Base-by-base conservation (phyloP, 441 rosid species). In the Mallotus repandus region DNA sequence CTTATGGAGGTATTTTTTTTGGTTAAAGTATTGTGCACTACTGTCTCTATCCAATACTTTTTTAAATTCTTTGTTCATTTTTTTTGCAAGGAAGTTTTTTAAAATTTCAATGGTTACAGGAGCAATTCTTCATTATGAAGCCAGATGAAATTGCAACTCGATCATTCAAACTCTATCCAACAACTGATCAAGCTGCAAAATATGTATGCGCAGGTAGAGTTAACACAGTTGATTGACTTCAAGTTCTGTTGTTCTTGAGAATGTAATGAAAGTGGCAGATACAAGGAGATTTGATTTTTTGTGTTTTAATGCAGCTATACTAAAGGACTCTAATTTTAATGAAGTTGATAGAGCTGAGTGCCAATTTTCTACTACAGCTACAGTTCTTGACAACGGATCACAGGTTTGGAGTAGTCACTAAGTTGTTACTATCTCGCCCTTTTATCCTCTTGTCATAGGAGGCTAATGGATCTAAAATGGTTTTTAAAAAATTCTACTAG, bases 301-400 rank as follows among this genome's bases (percentile, higher is more conserved):
- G 59, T 79, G 19, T 62, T 50, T 75, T 61, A 65, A 48, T 87
- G 80, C 87, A 90, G 99, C 97, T 68, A 90, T 91, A 77, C 84
- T 96, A 29, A 93, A 96, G 86, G 97, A 96, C 70, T 91, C 98
- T 54, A 87, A 86, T 81, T 96, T 91, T 80, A 84, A 38, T 52
- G 99, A 96, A 84, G 96, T 82, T 68, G 99, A 93, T 79, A 85
- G 97, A 87, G 98, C 97, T 19, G 97, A 91, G 74, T 93, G 97
- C 78, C 96, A 91, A 63, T 96, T 91, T 81, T 90, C 88, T 79
- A 91, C 98, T 43, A 91, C 91, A 22, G 89, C 95, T 25, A 90
- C 98, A 0, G 70, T 88, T 72, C 83, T 90, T 50, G 93, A 91
- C 78, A 93, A 91, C 85, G 97, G 97, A 82, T 80, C 97, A 62